Conservation (phyloP, 768 basidiomycete species). For the Tricholoma terreum region DNA sequence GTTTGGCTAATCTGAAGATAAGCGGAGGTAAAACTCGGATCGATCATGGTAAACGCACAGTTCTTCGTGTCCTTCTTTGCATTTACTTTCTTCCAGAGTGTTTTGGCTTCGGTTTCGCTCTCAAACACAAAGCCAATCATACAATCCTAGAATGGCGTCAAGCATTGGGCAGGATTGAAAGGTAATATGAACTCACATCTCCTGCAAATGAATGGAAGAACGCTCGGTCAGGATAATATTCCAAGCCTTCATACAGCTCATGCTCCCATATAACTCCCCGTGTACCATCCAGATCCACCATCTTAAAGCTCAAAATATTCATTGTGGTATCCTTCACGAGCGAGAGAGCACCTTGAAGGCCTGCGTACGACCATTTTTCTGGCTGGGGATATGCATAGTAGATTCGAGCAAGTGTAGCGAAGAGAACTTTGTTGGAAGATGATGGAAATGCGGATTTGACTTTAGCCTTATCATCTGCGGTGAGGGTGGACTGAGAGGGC, state of each 20-base stretch:
- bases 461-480: conserved; percentile 71
- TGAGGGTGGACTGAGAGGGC: conserved; percentile 54
- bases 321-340: conserved; percentile 61
- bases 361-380: conserved; percentile 79
- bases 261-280: conserved; percentile 92
- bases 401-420: conserved; percentile 80
- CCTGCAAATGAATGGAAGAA: conserved; percentile 93
- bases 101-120: conserved; percentile 79
- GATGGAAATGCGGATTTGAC: conserved; percentile 62
- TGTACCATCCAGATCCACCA: conserved; percentile 84
- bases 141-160: conserved; percentile 54
- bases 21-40: neutral
- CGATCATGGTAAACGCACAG: conserved; percentile 33
- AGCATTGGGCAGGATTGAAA: neutral
- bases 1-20: conserved; percentile 38
- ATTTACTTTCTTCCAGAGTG: conserved; percentile 82
- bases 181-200: conserved; percentile 65
- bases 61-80: conserved; percentile 58
- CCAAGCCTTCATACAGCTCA: conserved; percentile 80
- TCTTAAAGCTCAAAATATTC: conserved; percentile 59
- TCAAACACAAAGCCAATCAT: conserved; percentile 92
- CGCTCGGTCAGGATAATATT: conserved; percentile 78
- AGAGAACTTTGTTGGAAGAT: conserved; percentile 68
- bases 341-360: conserved; percentile 82
- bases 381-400: conserved; percentile 87